phyloP scores from a whole-genome alignment of 192 early-diverging fungal genomes.

The Coemansia nantahalensis region DNA sequence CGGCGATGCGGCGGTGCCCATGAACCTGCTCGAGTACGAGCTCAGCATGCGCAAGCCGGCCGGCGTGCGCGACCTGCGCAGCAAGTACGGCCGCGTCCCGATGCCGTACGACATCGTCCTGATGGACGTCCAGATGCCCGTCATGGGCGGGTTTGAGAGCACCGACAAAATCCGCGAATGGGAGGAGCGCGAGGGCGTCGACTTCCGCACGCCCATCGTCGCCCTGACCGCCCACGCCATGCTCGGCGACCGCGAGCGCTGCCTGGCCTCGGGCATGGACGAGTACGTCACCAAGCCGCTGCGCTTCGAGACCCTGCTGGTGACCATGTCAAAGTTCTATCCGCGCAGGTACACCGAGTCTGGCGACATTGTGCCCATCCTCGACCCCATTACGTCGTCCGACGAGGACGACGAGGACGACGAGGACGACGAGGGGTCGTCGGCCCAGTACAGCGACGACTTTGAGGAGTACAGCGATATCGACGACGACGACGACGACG shows the following conservation, averaged over 20 bases:
- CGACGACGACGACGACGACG: neutral
- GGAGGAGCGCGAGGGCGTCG: slow-evolving; percentile 58
- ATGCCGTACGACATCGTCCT: slow-evolving; percentile 64
- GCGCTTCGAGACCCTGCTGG: slow-evolving; percentile 43
- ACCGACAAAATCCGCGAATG: slow-evolving; percentile 73
- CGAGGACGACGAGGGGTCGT: slow-evolving; percentile 4
- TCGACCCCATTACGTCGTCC: slow-evolving; percentile 10
- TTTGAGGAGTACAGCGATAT: neutral
- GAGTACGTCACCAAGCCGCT: slow-evolving; percentile 71
- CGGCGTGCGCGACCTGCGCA: slow-evolving; percentile 56
- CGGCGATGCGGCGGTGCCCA: slow-evolving; percentile 5
- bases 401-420: slow-evolving; percentile 7
- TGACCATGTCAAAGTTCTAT: slow-evolving; percentile 45
- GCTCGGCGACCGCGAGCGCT: slow-evolving; percentile 86
- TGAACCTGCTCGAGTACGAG: slow-evolving; percentile 18
- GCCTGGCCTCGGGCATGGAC: slow-evolving; percentile 81
- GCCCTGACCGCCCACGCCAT: slow-evolving; percentile 89
- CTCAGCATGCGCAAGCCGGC: slow-evolving; percentile 32
- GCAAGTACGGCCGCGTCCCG: slow-evolving; percentile 43
- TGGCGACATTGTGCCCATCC: slow-evolving; percentile 43
- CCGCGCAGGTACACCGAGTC: slow-evolving; percentile 48
- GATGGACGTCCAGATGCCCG: slow-evolving; percentile 91
- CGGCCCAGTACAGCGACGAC: neutral
- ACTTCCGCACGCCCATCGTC: slow-evolving; percentile 71
- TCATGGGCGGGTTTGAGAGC: slow-evolving; percentile 88